Conservation (phyloP, 176 grass and related monocot species). For the Bothriochloa decipiens region DNA sequence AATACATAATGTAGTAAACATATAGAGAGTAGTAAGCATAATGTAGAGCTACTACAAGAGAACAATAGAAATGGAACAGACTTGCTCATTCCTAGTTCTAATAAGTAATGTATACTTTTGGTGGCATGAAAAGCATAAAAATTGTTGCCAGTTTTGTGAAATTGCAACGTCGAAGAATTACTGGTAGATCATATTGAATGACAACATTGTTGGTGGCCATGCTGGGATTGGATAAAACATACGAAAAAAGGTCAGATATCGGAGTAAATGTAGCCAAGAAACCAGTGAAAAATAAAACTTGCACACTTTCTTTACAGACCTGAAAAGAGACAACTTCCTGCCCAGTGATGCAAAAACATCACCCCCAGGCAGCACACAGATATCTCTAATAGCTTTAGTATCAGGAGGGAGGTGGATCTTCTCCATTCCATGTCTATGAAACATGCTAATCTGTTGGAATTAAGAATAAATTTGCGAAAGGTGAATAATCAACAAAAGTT, state of each 20-base stretch:
- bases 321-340: conserved; percentile 77
- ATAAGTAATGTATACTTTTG: not conserved
- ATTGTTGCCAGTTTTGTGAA: conserved; percentile 15
- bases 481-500: conserved; percentile 36
- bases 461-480: conserved; percentile 34
- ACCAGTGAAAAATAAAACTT: conserved; percentile 26
- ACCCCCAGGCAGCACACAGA: conserved; percentile 61
- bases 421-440: conserved; percentile 55
- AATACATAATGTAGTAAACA: not conserved
- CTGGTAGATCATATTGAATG: conserved; percentile 83
- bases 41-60: not conserved
- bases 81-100: not conserved
- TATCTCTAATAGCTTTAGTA: conserved; percentile 87
- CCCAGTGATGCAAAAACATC: conserved; percentile 83
- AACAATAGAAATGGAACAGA: conserved; percentile 23
- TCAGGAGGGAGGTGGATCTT: conserved; percentile 66
- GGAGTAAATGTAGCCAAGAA: not conserved
- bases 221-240: conserved; percentile 56
- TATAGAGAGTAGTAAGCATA: not conserved
- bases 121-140: conserved; percentile 26
- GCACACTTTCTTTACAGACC: conserved; percentile 46
- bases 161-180: conserved; percentile 54
- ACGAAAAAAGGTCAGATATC: conserved; percentile 29
- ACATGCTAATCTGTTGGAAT: conserved; percentile 73
- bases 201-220: conserved; percentile 67